Percentiles rank a stretch among this genome's conserved stretches.
phyloP scores from a whole-genome alignment of 805 yeast species.

The Lachancea mirantina region DNA sequence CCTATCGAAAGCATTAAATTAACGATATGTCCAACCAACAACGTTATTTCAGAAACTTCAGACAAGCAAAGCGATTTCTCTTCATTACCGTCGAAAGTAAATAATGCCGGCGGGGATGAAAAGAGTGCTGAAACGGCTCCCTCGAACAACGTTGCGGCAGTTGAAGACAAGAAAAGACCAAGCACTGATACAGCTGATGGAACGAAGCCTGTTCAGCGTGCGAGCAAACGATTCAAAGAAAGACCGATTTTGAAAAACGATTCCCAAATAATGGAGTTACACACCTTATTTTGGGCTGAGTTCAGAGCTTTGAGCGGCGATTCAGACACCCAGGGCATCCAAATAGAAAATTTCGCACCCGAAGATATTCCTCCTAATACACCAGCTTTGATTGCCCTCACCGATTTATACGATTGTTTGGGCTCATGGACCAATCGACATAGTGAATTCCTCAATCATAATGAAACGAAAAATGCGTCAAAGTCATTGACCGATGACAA shows the following conservation, averaged over 20 bases:
- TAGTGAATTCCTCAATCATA: slow-evolving; percentile 25
- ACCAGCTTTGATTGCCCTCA: slow-evolving; percentile 8
- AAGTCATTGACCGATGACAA: slow-evolving; percentile 11
- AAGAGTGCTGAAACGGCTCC: slow-evolving; percentile 9
- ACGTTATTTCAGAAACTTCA: background rate
- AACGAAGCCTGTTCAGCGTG: slow-evolving; percentile 28
- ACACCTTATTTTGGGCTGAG: slow-evolving; percentile 16
- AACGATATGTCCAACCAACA: slow-evolving; percentile 16
- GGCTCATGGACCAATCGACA: slow-evolving; percentile 32
- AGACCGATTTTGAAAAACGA: slow-evolving; percentile 19
- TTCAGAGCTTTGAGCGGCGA: slow-evolving; percentile 13
- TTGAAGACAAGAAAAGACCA: slow-evolving; percentile 13
- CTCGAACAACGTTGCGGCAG: background rate
- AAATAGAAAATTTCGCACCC: slow-evolving; percentile 7
- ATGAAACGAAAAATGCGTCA: slow-evolving; percentile 11
- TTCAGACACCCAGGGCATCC: slow-evolving; percentile 4
- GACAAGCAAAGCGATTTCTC: no score
- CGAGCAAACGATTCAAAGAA: slow-evolving; percentile 36
- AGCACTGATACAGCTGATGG: slow-evolving; percentile 14
- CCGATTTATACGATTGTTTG: slow-evolving; percentile 31
- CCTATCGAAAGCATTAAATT: slow-evolving; percentile 42
- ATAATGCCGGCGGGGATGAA: slow-evolving; percentile 12
- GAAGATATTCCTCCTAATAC: slow-evolving; percentile 3
- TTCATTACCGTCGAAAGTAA: slow-evolving; percentile 2
- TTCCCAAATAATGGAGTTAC: slow-evolving; percentile 11